Base-by-base conservation (phyloP, 176 grass and related monocot species). In the Paspalum notatum region DNA sequence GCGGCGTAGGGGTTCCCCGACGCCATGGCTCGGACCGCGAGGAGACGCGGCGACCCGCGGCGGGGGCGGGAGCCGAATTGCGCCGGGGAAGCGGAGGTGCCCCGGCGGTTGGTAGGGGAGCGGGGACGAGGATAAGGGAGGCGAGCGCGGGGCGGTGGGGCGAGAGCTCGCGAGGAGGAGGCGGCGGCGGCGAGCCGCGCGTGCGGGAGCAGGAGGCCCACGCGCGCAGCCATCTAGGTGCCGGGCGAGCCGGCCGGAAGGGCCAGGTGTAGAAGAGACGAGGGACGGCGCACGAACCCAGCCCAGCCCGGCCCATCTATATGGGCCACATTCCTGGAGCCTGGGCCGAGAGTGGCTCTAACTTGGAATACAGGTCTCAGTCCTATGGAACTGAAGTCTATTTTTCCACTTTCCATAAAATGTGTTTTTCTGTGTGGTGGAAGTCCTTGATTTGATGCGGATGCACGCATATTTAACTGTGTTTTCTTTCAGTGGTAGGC, bases 1-100 rank as follows among this genome's bases (percentile, higher is more conserved):
- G 93, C 90, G 50, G 80, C 86, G 76, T 98, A 98, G 49, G 82
- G 83, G 37, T 60, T 75, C 20, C 72, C 78, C 22, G 77, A 68
- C 46, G 84, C 76, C 74, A 85, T 84, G 78, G 77, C 62, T 32
- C 67, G 21, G 20, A 49, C 9, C 0, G 51, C 7, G 68, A 80
- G 12, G 8, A 64, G 37, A 24, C 25, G 43, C 16, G 16, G 54
- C 52, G 39, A n/a, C n/a, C 3, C 15, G 55, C 63, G 39, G 25
- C 13, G 5, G 11, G 45, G 20, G 4, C 24, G 17, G 60, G 67
- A 14, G 43, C 44, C 51, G 72, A 32, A 3, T 32, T 32, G 32
- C 32, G 39, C 0, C 5, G 66, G 1, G 40, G 65, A 65, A n/a
- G n/a, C n/a, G 80, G 48, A 5, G 18, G 8, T 6, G 18, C 5